Evolutionary conservation across 164 flowering plant species (phyloP).

Genomic region (Stephania yunnanensis): DNA sequence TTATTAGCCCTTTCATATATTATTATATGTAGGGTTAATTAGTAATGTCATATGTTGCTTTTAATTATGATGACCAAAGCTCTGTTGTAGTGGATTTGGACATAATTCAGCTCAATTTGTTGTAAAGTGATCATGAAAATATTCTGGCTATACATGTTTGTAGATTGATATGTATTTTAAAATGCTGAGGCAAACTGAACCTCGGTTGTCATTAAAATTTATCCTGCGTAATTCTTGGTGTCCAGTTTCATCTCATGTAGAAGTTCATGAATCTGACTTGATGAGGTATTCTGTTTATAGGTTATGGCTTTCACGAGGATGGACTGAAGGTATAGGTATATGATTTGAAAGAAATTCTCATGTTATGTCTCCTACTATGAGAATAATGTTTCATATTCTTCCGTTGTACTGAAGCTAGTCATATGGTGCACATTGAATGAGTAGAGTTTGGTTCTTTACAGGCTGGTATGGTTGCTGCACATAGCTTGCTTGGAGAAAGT

Average conservation of each 20-base stretch:
- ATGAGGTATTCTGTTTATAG: slow-evolving; percentile 28
- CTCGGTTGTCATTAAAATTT: background rate
- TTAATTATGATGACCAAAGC: background rate
- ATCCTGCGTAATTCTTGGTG: background rate
- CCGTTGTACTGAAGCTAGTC: background rate
- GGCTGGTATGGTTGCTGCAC: slow-evolving; percentile 79
- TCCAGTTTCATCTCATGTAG: background rate
- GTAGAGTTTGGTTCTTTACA: slow-evolving; percentile 24
- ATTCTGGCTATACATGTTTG: background rate
- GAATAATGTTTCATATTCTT: background rate
- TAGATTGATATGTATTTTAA: background rate
- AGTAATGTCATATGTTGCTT: no score
- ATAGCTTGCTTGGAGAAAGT: slow-evolving; percentile 45
- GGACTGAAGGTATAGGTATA: slow-evolving; percentile 64
- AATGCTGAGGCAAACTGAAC: background rate
- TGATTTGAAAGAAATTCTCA: background rate
- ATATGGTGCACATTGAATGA: background rate
- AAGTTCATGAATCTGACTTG: background rate
- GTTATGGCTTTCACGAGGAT: slow-evolving; percentile 95
- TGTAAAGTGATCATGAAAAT: background rate
- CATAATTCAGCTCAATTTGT: background rate
- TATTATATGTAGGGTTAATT: no score
- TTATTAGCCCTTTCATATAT: no score
- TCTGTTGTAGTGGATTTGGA: background rate
- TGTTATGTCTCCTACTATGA: background rate